These are phyloP conservation scores for Pseudohalonectria lignicola DNA, from an alignment of 2,329 filamentous ascomycete genomes.

Conservation along the genomic window DNA sequence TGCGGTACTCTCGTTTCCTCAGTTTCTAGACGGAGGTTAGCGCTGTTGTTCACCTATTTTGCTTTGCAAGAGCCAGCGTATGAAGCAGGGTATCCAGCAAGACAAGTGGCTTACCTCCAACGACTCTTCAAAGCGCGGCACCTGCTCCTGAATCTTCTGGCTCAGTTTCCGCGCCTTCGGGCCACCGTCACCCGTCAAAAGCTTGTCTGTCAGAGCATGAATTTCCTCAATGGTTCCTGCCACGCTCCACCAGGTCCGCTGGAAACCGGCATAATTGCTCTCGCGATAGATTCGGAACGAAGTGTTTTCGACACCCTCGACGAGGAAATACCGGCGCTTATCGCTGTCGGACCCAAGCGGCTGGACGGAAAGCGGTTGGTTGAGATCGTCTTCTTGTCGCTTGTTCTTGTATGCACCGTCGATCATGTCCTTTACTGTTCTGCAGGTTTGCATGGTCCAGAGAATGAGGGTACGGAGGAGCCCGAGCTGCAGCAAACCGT, in stretches of 20 bases:
- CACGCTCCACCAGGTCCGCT: conserved; percentile 82
- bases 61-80: neutral
- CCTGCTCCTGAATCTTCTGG: conserved; percentile 64
- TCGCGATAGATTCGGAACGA: conserved; percentile 90
- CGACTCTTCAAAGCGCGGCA: conserved; percentile 84
- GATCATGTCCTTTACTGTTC: conserved; percentile 68
- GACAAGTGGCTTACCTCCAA: conserved; percentile 60
- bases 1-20: conserved; percentile 81
- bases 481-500: conserved; percentile 48
- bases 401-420: conserved; percentile 82
- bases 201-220: conserved; percentile 60
- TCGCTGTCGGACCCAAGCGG: conserved; percentile 74
- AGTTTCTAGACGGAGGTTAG: conserved; percentile 56
- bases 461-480: conserved; percentile 74
- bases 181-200: conserved; percentile 66
- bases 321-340: conserved; percentile 84
- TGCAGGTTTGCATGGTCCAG: conserved; percentile 85
- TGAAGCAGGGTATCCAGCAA: neutral
- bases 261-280: conserved; percentile 69
- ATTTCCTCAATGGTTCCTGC: conserved; percentile 86
- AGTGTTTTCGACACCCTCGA: conserved; percentile 91
- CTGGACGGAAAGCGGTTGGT: conserved; percentile 75
- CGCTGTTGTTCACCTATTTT: neutral
- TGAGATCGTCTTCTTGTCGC: conserved; percentile 67
- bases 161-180: conserved; percentile 71